Base-by-base conservation (phyloP, 768 basidiomycete genomes). In the Collybia mongolica region DNA sequence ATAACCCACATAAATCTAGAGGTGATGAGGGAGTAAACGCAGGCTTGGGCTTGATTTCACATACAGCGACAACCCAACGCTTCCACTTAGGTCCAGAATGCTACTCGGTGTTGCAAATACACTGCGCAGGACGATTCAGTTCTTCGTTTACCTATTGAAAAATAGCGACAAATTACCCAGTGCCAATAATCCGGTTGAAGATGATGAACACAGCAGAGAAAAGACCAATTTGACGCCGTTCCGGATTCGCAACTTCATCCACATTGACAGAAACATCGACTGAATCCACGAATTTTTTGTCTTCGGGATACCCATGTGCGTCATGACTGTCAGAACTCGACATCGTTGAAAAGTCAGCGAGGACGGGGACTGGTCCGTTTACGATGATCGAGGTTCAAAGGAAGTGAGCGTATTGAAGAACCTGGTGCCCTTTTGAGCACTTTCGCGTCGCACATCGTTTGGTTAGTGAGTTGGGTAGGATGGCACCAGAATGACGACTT, bases 101-200 rank as follows among this genome's bases (percentile, higher is more conserved):
- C 50, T 60, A 43, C 65, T 65, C 22, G 71, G 71, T 0, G 70
- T 72, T 3, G 69, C 69, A 48, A 70, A 72, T 12, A 72, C 65
- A 11, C 70, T 70, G 39, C 6, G 36, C 28, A 22, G 18, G 32
- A 18, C 15, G 11, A 32, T 29, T 46, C 20, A 51, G 39, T 26
- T 17, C 8, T 20, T 37, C 15, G 17, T n/a, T n/a, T 11, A 2
- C 7, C 11, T 4, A 11, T 14, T 3, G 14, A 36, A 18, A 4
- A 3, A 18, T 26, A 44, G 7, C 20, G n/a, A 40, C 3, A n/a
- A 57, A 63, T 19, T 44, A 70, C 69, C 66, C 69, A 44, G 71
- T 69, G 12, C 71, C 69, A 44, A 70, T 67, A 2, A 72, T 66
- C 26, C 71, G 60, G 50, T 70, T 72, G 55, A 71, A 71, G 46